Conservation (phyloP, 2,329 filamentous ascomycete genomes). For the Huntiella bhutanensis region DNA sequence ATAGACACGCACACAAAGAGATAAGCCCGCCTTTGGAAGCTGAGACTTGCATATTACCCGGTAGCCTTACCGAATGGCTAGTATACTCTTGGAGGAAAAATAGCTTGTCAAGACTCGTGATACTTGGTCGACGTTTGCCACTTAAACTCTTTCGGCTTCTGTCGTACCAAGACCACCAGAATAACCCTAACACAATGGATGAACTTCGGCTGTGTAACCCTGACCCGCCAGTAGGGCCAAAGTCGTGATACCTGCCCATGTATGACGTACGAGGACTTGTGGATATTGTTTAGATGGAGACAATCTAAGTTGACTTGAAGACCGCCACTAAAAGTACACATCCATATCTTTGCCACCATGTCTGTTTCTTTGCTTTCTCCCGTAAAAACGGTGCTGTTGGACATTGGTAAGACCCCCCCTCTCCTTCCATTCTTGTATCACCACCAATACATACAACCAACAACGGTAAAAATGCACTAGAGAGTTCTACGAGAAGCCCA, state of each 20-base stretch:
- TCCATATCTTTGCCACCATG: background rate
- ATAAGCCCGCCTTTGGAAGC: background rate
- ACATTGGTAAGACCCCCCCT: constrained; percentile 32
- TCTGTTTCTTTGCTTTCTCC: constrained; percentile 1
- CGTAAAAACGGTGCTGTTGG: constrained; percentile 32
- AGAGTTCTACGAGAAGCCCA: too few relatives aligned
- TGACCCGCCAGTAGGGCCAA: background rate
- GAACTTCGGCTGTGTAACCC: constrained; percentile 3
- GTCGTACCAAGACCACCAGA: too few relatives aligned
- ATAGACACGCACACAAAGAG: too few relatives aligned
- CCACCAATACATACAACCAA: too few relatives aligned
- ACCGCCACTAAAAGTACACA: background rate
- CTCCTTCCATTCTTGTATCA: too few relatives aligned
- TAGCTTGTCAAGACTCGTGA: background rate
- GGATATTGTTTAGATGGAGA: background rate
- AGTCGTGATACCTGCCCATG: background rate
- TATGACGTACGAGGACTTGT: background rate
- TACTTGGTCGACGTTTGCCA: background rate
- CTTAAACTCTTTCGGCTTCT: background rate
- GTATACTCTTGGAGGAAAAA: background rate
- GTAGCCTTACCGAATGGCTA: background rate
- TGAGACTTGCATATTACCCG: background rate
- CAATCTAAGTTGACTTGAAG: background rate
- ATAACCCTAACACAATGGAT: constrained; percentile 1
- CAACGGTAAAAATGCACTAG: too few relatives aligned